These are phyloP conservation scores for Phytophthora agathidicida DNA, from an alignment of 352 stramenopile genomes.

Conservation along the genomic window DNA sequence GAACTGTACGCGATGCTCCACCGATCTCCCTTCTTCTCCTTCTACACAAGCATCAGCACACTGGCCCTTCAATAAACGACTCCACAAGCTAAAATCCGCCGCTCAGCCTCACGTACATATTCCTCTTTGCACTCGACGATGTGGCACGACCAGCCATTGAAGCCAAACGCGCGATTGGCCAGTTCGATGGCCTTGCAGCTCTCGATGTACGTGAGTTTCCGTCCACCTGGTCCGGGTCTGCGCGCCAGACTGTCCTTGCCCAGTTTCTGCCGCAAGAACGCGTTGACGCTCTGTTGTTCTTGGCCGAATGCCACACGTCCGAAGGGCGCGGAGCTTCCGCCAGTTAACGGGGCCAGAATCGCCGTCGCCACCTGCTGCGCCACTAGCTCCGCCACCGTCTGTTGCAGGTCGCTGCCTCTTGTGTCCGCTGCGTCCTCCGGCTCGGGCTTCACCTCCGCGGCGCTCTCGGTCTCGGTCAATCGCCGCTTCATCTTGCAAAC, in stretches of 20 bases:
- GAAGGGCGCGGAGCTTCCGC: slow-evolving; percentile 41
- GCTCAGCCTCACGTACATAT: slow-evolving; percentile 56
- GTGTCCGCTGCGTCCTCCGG: slow-evolving; percentile 2
- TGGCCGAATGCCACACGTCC: slow-evolving; percentile 61
- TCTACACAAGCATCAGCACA: slow-evolving; percentile 34
- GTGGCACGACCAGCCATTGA: slow-evolving; percentile 87
- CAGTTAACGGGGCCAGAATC: slow-evolving; percentile 7
- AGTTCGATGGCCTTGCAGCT: slow-evolving; percentile 91
- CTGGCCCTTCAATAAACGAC: background rate
- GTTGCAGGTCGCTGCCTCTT: slow-evolving; percentile 40
- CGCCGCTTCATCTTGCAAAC: slow-evolving; percentile 49
- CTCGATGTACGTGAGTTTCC: slow-evolving; percentile 87
- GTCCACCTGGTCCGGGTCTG: slow-evolving; percentile 69
- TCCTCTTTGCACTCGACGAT: slow-evolving; percentile 88
- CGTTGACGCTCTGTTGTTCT: slow-evolving; percentile 65
- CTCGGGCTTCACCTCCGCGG: slow-evolving; percentile 20
- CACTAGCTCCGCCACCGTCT: slow-evolving; percentile 46
- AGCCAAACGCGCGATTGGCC: slow-evolving; percentile 88
- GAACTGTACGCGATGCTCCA: slow-evolving; percentile 84
- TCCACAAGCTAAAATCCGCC: background rate
- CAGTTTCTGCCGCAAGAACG: slow-evolving; percentile 86
- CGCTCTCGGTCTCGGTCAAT: slow-evolving; percentile 35
- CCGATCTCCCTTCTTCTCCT: slow-evolving; percentile 68
- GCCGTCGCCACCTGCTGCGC: slow-evolving; percentile 37
- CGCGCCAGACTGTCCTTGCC: slow-evolving; percentile 75